Evolutionary conservation across 805 yeast genomes (phyloP), one percentile per base, ranked within the genome.

Genomic region (Nakazawaea wickerhamii): DNA sequence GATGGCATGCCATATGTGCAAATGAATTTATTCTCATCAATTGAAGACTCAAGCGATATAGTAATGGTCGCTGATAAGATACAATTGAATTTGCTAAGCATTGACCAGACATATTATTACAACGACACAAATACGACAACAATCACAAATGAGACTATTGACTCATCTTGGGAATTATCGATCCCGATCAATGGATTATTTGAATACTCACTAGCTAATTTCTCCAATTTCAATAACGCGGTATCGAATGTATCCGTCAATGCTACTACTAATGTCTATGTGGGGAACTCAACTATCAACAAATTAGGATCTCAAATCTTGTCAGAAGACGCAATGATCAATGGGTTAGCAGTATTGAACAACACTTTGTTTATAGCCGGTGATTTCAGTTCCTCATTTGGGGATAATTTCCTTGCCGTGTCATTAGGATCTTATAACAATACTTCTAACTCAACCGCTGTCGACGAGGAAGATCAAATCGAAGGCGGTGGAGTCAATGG

Each of bases 181-280:
- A 44, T 79, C 26, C 54, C 68, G 2, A 58, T 90, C 39, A 84
- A 85, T 58, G 95, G 95, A 8, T 53, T 91, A 17, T 87, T 91
- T 55, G 96, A 91, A 62, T 93, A 82, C 59, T 79, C 87, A 1
- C 62, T 79, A 28, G 60, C 75, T 2, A 89, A 89, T 57, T 87
- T 84, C 57, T 64, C 82, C 8, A 50, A 55, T 31, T 52, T 61
- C 8, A 50, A 61, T 26, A 41, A 55, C 45, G 20, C 47, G 18
- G 50, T 63, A 7, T 7, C 30, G 0, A 44, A 40, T 32, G 45
- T 48, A n/a, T 33, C 41, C 4, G 33, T 35, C 5, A 43, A 43
- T 20, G 41, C 36, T 13, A 14, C 41, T 5, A 49, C 52, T 30
- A 43, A 51, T 10, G 41, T 44, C 1, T 48, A 52, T 28, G 63